These are phyloP conservation scores for Leucocoprinus leucothites DNA, from an alignment of 768 basidiomycete species.

Conservation along the genomic window DNA sequence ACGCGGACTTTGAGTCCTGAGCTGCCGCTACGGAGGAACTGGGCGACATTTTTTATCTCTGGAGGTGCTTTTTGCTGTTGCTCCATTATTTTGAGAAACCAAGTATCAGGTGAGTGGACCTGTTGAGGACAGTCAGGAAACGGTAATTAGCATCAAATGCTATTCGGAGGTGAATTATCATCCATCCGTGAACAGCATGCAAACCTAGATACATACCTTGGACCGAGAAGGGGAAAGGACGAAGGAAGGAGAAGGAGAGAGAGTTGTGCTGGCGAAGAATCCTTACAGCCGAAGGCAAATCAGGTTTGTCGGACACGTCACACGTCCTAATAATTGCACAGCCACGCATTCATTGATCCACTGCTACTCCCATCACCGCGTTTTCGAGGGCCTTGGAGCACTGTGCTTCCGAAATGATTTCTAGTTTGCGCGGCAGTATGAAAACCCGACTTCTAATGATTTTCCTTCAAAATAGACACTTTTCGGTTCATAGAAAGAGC, in stretches of 20 bases:
- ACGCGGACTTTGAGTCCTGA: slow-evolving; percentile 86
- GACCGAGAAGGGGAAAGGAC: neutral
- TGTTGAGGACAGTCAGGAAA: neutral
- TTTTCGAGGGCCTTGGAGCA: neutral
- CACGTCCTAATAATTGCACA: slow-evolving; percentile 9
- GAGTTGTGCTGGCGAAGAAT: slow-evolving; percentile 3
- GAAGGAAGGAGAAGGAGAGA: neutral
- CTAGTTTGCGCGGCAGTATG: too few relatives aligned
- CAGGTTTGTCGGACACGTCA: slow-evolving; percentile 7
- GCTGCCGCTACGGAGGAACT: slow-evolving; percentile 83
- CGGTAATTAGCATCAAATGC: too few relatives aligned
- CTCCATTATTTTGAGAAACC: slow-evolving; percentile 37
- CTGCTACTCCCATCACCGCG: neutral
- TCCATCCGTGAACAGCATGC: too few relatives aligned
- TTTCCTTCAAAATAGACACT: too few relatives aligned
- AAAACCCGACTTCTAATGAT: too few relatives aligned
- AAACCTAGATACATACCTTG: too few relatives aligned
- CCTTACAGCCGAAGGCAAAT: too few relatives aligned
- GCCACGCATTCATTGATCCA: slow-evolving; percentile 6
- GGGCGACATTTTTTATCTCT: slow-evolving; percentile 77
- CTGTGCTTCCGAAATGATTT: too few relatives aligned
- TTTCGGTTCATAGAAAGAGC: too few relatives aligned
- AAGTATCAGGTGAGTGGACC: too few relatives aligned
- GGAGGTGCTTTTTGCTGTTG: slow-evolving; percentile 79
- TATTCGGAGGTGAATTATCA: neutral